These are phyloP conservation scores for Flaveria bidentis DNA, from an alignment of 129 eudicot species.

Conservation along the genomic window DNA sequence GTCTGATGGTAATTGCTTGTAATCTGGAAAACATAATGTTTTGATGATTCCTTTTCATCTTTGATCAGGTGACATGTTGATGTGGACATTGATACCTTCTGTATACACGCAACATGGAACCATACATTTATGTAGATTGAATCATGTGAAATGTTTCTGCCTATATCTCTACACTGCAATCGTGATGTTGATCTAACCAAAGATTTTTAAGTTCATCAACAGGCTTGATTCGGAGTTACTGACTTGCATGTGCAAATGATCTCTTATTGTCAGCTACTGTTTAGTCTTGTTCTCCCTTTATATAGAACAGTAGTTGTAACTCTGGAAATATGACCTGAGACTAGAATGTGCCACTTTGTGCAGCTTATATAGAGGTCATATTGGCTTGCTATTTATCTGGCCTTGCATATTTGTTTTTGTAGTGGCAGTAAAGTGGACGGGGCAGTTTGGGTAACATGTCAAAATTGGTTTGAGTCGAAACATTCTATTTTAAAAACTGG, in stretches of 20 bases:
- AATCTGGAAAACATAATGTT: too few relatives aligned
- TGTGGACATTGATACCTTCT: not conserved
- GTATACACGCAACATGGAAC: not conserved
- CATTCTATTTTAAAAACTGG: not conserved
- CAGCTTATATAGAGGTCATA: constrained; percentile 13
- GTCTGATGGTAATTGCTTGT: constrained; percentile 9
- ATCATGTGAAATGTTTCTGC: constrained; percentile 4
- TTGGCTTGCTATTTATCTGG: not conserved
- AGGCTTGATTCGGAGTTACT: not conserved
- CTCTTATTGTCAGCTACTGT: constrained; percentile 1
- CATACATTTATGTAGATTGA: not conserved
- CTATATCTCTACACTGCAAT: not conserved
- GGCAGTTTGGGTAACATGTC: not conserved
- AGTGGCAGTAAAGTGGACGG: not conserved
- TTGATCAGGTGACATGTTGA: constrained; percentile 1
- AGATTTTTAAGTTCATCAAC: not conserved
- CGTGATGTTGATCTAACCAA: constrained; percentile 10
- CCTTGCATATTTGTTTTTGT: not conserved
- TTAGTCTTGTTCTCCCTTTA: not conserved
- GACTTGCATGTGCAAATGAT: not conserved
- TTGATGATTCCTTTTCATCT: not conserved
- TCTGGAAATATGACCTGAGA: not conserved
- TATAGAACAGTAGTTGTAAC: constrained; percentile 6
- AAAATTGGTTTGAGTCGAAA: not conserved
- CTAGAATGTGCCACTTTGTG: constrained; percentile 3